A percentile compares a stretch with the other conserved stretches of the same genome.
phyloP scores from a whole-genome alignment of 495 filamentous ascomycete genomes.

The Trichoderma asperelloides region DNA sequence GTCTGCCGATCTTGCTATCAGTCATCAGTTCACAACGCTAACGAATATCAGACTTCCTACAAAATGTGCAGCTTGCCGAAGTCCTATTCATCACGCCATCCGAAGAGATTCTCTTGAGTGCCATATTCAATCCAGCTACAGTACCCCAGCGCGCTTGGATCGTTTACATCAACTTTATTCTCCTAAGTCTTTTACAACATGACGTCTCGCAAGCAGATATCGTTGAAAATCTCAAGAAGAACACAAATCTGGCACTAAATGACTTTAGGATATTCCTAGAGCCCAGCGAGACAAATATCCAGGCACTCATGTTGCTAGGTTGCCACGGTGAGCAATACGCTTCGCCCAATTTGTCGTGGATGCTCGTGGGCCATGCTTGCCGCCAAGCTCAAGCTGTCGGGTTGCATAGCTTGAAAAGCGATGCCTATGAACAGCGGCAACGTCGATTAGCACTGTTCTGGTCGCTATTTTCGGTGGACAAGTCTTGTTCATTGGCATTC shows the following conservation, averaged over 20 bases:
- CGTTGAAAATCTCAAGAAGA: neutral
- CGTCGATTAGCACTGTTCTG: conserved; percentile 22
- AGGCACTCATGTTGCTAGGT: conserved; percentile 19
- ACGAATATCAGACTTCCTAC: neutral
- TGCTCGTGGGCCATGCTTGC: conserved; percentile 21
- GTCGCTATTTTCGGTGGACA: conserved; percentile 20
- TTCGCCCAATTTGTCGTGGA: conserved; percentile 24
- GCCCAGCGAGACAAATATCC: conserved; percentile 17
- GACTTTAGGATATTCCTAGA: conserved; percentile 19
- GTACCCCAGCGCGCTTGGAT: conserved; percentile 13
- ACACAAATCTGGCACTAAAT: conserved; percentile 16
- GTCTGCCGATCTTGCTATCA: neutral
- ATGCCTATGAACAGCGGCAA: conserved; percentile 5
- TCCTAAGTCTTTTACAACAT: neutral
- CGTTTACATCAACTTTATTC: conserved; percentile 15
- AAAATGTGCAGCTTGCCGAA: conserved; percentile 3
- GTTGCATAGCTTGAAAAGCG: conserved; percentile 11
- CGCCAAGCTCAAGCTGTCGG: conserved; percentile 20
- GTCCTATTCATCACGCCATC: conserved; percentile 15
- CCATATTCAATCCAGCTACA: conserved; percentile 16
- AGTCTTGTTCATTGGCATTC: conserved; percentile 21
- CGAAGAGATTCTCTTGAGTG: conserved; percentile 12
- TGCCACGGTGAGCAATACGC: conserved; percentile 20
- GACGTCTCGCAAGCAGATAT: neutral
- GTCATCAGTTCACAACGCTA: neutral